Base-by-base conservation (phyloP, 2,329 filamentous ascomycete genomes). In the Phyllosticta citriasiana region DNA sequence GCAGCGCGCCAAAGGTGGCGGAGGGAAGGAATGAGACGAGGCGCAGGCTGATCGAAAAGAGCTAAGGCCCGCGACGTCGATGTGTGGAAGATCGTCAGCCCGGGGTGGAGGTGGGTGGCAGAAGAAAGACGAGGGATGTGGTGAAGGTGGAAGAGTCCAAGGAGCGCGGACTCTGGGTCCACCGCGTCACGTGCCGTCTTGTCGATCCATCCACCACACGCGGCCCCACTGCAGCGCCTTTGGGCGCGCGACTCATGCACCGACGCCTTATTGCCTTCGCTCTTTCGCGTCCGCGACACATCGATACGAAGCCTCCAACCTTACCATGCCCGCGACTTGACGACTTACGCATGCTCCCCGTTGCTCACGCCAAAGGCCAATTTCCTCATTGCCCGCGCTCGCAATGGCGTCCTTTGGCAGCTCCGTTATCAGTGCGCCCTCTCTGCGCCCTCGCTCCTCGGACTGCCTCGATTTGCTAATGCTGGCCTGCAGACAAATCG, bases 351-450 rank as follows among this genome's bases (percentile, higher is more conserved):
- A 47, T 47, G 16, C 14, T 47, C 40, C n/a, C 40, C 40, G 7
- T 16, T 16, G n/a, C 16, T 6, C 40, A 16, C 40, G 40, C 40
- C 7, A 16, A 19, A 33, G 16, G 33, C 24, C 52, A 16, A 12
- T 40, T 24, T 35, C 12, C 47, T 33, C 40, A 19, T n/a, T 8
- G 40, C 27, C 2, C 25, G 25, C 22, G n/a, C 40, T 19, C 57
- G 60, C 22, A 52, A 76, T 80, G 73, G 77, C 79, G 54, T 64
- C 67, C 22, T 57, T 57, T 53, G 81, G 80, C 63, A 82, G 79
- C 67, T 83, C 81, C 60, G 79, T 77, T 52, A 80, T 82, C 64
- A 80, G 78, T 79, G 67, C 74, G 59, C 6, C 26, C 53, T 53
- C 52, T 53, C 50, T 57, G 65, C 53, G 59, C 63, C 27, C 60